Conservation (phyloP, 257 asterid genomes). For the Scutellaria barbata region DNA sequence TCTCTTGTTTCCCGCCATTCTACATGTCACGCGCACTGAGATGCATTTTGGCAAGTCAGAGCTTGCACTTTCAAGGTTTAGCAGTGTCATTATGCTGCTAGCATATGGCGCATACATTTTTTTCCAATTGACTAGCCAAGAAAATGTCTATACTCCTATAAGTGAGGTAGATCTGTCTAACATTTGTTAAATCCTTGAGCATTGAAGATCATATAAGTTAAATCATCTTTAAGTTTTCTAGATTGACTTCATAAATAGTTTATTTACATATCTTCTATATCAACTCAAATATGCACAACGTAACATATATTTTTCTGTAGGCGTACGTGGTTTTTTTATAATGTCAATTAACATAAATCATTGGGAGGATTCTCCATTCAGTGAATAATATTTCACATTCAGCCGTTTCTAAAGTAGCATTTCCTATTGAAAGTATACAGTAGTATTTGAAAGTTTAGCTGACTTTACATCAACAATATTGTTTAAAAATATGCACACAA, state of each 20-base stretch:
- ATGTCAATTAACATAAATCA: too few species aligned
- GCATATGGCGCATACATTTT: slow-evolving; percentile 72
- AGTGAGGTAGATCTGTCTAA: slow-evolving; percentile 51
- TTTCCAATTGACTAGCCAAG: slow-evolving; percentile 72
- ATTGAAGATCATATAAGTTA: slow-evolving; percentile 1
- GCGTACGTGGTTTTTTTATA: too few species aligned
- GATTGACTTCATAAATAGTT: background rate
- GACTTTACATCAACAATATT: background rate
- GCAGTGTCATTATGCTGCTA: slow-evolving; percentile 85
- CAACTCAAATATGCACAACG: too few species aligned
- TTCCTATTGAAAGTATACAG: too few species aligned
- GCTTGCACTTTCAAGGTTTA: slow-evolving; percentile 84
- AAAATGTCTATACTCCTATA: slow-evolving; percentile 55
- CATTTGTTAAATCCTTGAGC: background rate
- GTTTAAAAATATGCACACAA: slow-evolving; percentile 11
- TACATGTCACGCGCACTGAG: slow-evolving; percentile 77
- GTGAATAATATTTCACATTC: too few species aligned
- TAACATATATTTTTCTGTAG: too few species aligned
- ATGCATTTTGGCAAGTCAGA: slow-evolving; percentile 82
- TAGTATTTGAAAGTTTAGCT: background rate
- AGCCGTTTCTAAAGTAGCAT: too few species aligned
- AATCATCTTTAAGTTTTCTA: background rate
- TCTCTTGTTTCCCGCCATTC: slow-evolving; percentile 74
- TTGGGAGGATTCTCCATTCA: too few species aligned
- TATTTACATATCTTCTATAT: too few species aligned